Evolutionary conservation across 257 asterid genomes (phyloP), one percentile per base, ranked within the genome.

Genomic region (Solanum pimpinellifolium): DNA sequence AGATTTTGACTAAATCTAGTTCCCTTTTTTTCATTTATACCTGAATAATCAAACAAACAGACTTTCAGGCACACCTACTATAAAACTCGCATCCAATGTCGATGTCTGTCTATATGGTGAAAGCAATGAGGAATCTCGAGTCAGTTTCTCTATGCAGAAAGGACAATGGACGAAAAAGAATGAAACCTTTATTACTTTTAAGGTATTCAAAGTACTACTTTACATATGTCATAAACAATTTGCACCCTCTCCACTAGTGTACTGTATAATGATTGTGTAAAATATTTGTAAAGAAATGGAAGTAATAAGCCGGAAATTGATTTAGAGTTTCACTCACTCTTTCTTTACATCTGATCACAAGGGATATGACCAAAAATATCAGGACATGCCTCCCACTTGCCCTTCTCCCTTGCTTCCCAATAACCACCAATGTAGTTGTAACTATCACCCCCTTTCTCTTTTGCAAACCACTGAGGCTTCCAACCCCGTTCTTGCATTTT

Each of bases 401-500:
- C 92, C 69, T 87, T 86, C 86, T 95, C 97, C 91, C 98, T 93
- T 66, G 99, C 98, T 89, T 96, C 99, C 99, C 99, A 96, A 37
- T 95, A 96, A n/a, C 98, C 98, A 87, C 99, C 98, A 31, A 85
- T 37, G 44, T 91, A 95, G 83, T 91, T 94, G 87, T 92, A 94
- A 6, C 92, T 80, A 62, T 90, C 94, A 2, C 92, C 83, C 27
- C 87, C 94, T 87, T 91, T 92, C 73, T 93, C 97, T 91, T 92
- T 94, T 11, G 89, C 93, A 86, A 95, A 96, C 99, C 98, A 96
- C 85, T 70, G 92, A 1, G 98, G 97, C 90, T 92, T 96, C 99
- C 99, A 96, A 13, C 99, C 99, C 70, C 93, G 87, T 87, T 96
- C 99, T 87, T 96, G 99, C 98, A 96, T 96, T 87, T 91, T 90